These are phyloP conservation scores for Pythium sukuiense DNA, from an alignment of 352 stramenopile species.

Conservation along the genomic window DNA sequence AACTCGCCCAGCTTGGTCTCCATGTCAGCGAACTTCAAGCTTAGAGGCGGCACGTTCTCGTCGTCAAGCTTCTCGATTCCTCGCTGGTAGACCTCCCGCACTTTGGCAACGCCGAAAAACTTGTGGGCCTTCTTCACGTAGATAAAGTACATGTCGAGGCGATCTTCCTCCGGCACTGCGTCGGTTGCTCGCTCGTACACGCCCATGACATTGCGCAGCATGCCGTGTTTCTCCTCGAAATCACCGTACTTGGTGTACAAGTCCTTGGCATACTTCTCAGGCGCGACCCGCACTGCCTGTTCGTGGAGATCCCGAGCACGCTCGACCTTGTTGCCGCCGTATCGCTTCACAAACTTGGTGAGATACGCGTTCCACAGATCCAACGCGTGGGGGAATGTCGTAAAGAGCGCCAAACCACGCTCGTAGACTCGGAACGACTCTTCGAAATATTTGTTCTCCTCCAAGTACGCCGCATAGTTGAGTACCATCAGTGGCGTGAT, in stretches of 20 bases:
- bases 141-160: constrained; percentile 92
- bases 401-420: constrained; percentile 72
- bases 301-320: constrained; percentile 97
- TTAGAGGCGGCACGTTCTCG: constrained; percentile 89
- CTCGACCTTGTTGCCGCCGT: constrained; percentile 96
- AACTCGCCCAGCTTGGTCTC: constrained; percentile 97
- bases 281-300: constrained; percentile 85
- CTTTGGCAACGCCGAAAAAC: constrained; percentile 96
- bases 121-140: constrained; percentile 96
- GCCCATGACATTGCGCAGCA: constrained; percentile 94
- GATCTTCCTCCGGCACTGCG: constrained; percentile 85
- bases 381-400: constrained; percentile 93
- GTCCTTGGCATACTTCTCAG: constrained; percentile 85
- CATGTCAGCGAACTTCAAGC: constrained; percentile 95
- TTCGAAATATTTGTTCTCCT: constrained; percentile 98
- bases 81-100: constrained; percentile 96
- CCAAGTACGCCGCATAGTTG: constrained; percentile 96
- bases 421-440: constrained; percentile 95
- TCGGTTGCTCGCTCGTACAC: constrained; percentile 95
- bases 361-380: constrained; percentile 98
- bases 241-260: constrained; percentile 89
- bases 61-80: constrained; percentile 95
- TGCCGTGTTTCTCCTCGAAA: constrained; percentile 96
- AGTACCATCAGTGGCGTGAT: constrained; percentile 97
- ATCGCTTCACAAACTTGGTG: constrained; percentile 94